Conservation (phyloP, 2,329 filamentous ascomycete species). For the Arthrobotrys iridis region DNA sequence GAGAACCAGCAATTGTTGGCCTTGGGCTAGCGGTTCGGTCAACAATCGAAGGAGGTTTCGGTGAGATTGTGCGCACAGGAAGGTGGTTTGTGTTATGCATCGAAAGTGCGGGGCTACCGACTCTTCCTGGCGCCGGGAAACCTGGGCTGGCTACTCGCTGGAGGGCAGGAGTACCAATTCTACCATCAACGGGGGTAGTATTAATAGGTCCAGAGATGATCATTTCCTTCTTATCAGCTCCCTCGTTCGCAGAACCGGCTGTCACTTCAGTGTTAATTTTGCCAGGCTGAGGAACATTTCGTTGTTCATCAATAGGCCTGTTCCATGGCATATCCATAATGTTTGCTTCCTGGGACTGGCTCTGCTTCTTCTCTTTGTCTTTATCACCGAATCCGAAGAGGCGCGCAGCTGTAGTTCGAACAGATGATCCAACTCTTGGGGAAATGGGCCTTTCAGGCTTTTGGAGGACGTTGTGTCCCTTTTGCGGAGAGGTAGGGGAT, state of each 20-base stretch:
- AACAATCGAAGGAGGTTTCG: constrained; percentile 32
- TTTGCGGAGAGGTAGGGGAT: constrained; percentile 47
- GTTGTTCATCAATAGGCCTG: constrained; percentile 41
- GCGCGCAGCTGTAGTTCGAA: constrained; percentile 40
- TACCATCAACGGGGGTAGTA: constrained; percentile 46
- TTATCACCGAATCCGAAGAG: constrained; percentile 52
- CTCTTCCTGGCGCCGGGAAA: constrained; percentile 42
- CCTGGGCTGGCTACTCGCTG: constrained; percentile 45
- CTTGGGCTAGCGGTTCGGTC: constrained; percentile 39
- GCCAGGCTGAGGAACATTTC: not conserved
- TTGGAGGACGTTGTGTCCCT: constrained; percentile 19
- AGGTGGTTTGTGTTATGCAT: constrained; percentile 23
- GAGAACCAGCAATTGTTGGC: constrained; percentile 10
- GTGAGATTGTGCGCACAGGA: constrained; percentile 40
- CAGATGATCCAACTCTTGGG: constrained; percentile 47
- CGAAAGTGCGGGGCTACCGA: constrained; percentile 47
- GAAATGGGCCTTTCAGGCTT: constrained; percentile 48
- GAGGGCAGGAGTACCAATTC: constrained; percentile 48
- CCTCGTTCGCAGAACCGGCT: not conserved
- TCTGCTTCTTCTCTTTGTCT: constrained; percentile 45
- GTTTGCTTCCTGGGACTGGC: constrained; percentile 26
- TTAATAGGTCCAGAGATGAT: constrained; percentile 52
- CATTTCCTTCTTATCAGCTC: constrained; percentile 49
- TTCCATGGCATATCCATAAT: constrained; percentile 55
- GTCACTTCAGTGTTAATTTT: constrained; percentile 7